Evolutionary conservation across 768 basidiomycete genomes (phyloP), one percentile per base, ranked within the genome.

Genomic region (Trametes punicea): DNA sequence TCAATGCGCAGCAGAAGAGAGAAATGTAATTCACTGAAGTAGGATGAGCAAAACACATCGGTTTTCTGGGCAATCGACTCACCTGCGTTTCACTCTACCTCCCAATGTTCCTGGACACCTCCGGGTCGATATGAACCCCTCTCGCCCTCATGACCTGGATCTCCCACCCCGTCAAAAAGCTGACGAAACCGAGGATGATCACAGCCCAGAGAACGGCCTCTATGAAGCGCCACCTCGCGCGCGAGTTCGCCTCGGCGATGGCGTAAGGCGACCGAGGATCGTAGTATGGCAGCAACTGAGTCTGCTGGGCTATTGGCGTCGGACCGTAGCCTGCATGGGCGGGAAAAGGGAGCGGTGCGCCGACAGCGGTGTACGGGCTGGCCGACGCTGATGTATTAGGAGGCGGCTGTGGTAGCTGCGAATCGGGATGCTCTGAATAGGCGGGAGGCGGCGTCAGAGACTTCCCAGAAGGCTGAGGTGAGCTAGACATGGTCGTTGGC

Each of bases 211-310:
- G 30, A 16, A 73, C 55, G 5, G 77, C 77, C 51, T 64, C 65
- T n/a, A 75, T 55, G 55, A 81, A 80, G 31, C 80, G 71, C 74
- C 73, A 61, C 42, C 69, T 69, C 30, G 79, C 78, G 25, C 80
- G 68, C 41, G 57, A 54, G 8, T 59, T 62, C 26, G 78, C 78
- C 49, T 67, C 69, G 45, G 67, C 66, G 2, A 75, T 46, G 39
- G 77, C 70, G 55, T 76, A 65, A 20, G 69, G 64, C 23, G 75
- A 75, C 33, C 64, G 70, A 8, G 73, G 77, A 61, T 80, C 79
- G 62, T 79, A 75, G 56, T 72, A 74, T 6, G 74, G 73, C 65
- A 80, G 33, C 41, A 76, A 62, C n/a, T 69, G 63, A 49, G 70
- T 62, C 53, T 72, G 69, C 51, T 73, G 69, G 31, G 65, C 51